Evolutionary conservation across 2,329 filamentous ascomycete genomes (phyloP), one percentile per base, ranked within the genome.

Genomic region (Chrysoporthe cubensis): DNA sequence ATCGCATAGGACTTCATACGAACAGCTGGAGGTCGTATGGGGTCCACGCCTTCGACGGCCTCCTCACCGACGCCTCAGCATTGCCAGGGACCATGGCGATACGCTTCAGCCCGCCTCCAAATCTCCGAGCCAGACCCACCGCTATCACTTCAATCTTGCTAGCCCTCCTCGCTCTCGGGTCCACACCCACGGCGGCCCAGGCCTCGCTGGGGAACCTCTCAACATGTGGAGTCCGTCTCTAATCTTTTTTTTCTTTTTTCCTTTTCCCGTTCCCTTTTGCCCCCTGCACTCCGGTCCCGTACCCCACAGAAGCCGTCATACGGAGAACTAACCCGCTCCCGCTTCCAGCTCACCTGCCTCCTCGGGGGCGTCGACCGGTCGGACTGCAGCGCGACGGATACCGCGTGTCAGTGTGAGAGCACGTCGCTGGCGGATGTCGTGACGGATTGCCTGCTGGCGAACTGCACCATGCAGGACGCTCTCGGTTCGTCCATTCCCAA

Each of bases 381-480:
- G 9, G 44, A 18, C 57, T 69, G 68, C 40, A 42, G 32, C 37
- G 8, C 32, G 9, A 60, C 46, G 6, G 52, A 69, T 42, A 32
- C 37, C 9, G 18, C 40, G 26, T 69, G 68, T 52, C 68, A 69
- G 48, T 69, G 68, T 32, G 32, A 48, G 7, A 67, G 44, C 60
- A 16, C 34, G 14, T 37, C 42, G 57, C 40, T 67, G 50, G 50
- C 40, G 50, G 43, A 65, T 18, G n/a, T 54, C 18, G 66, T 58
- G 48, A 46, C 32, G 9, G 40, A 32, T 8, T 71, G 70, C 43
- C n/a, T 68, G 32, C 26, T 42, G 26, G 62, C 48, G 26, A 70
- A 63, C n/a, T 71, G 70, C 54, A 68, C 68, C 7, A 62, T 70
- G 64, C 59, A 66, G 46, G 66, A 67, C 0, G 37, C 8, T 42